Evolutionary conservation across 1,284 basidiomycete species (phyloP), one percentile per base, ranked within the genome.

Genomic region (Somion occarium): DNA sequence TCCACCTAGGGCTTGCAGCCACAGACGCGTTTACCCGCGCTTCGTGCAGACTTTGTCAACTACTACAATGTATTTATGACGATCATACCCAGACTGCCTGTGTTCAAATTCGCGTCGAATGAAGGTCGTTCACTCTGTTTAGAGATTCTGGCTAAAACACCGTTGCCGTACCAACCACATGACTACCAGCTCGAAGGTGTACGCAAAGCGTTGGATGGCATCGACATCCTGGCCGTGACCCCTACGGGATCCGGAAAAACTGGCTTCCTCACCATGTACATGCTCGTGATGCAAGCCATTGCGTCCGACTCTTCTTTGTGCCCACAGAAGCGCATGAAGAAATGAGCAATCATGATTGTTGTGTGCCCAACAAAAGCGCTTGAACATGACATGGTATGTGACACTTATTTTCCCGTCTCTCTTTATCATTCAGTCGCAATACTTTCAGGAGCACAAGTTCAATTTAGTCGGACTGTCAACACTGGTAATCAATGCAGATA

Each of bases 401-500:
- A n/a, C n/a, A 3, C 11, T 24, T 20, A 2, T 12, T 7, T 26
- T 38, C 19, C 30, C 37, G 43, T 34, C 7, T 5, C 34, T 34
- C 7, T 34, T 34, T 7, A 34, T 15, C 15, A 15, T 30, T 2
- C 30, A 39, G 3, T 38, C 37, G 19, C 5, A 25, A 1, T n/a
- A 23, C 1, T 5, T 44, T 12, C 48, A 52, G 56, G 50, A 13
- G 9, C 3, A 12, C 2, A 39, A 12, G 2, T 46, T 52, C 22
- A 22, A 18, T 5, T 25, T 19, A 5, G 24, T 46, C 27, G 47
- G 53, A 20, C 42, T 56, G 9, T 19, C 22, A 12, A 48, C 55
- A 2, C 24, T 62, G 1, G 57, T 58, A 5, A 62, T 67, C 18
- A 68, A 68, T 49, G 22, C 47, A 12, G 57, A 62, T 41, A 62